Conservation (phyloP, 306 rosid species). For the Ormosia semicastrata region DNA sequence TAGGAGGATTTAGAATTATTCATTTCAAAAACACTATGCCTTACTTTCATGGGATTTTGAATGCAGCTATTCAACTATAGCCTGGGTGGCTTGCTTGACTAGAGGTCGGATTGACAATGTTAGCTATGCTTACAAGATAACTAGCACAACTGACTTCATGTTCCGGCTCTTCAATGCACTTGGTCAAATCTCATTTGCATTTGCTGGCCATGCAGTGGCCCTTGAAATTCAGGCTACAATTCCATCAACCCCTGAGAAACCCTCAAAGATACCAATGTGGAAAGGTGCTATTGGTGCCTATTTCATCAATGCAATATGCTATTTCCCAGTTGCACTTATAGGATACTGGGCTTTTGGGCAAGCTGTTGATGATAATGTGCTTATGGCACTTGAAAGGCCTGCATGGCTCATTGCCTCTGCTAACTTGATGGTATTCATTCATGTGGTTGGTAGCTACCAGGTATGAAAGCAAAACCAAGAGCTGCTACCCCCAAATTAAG, state of each 20-base stretch:
- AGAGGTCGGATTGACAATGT: conserved; percentile 65
- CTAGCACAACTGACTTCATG: conserved; percentile 50
- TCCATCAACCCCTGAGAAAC: conserved; percentile 83
- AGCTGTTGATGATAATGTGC: conserved; percentile 77
- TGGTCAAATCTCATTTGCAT: conserved; percentile 87
- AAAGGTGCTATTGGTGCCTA: conserved; percentile 87
- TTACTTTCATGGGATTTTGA: background rate
- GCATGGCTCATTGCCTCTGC: conserved; percentile 90
- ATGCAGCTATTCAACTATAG: conserved; percentile 83
- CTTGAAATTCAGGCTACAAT: conserved; percentile 97
- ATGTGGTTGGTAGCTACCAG: conserved; percentile 97
- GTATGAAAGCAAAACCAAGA: conserved; percentile 23
- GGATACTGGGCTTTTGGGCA: conserved; percentile 94
- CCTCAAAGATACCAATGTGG: conserved; percentile 87
- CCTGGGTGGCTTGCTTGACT: conserved; percentile 80
- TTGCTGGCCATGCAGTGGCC: conserved; percentile 91
- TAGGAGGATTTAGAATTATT: background rate
- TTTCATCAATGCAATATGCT: conserved; percentile 75
- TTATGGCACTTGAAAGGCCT: conserved; percentile 65
- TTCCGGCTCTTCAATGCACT: conserved; percentile 83
- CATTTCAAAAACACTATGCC: background rate
- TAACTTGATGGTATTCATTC: conserved; percentile 86
- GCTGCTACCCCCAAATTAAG: background rate
- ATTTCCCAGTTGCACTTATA: conserved; percentile 83
- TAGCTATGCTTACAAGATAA: conserved; percentile 74